Evolutionary conservation across 305 asterid species (phyloP).

Genomic region (Andrographis paniculata): DNA sequence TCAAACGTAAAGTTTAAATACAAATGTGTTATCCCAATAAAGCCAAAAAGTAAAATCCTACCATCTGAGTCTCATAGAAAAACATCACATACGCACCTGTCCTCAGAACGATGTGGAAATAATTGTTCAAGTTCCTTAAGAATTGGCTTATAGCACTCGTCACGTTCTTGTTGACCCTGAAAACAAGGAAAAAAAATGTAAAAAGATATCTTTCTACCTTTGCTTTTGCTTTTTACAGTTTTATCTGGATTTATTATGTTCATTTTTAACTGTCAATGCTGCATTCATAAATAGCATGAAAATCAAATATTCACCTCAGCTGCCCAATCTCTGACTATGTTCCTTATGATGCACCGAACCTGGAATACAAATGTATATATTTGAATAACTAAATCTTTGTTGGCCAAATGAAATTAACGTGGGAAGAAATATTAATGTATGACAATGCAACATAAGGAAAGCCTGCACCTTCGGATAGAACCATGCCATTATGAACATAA

Average conservation of each 20-base stretch:
- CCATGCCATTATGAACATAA: slow-evolving; percentile 4
- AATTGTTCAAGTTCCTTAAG: slow-evolving; percentile 67
- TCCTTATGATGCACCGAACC: slow-evolving; percentile 95
- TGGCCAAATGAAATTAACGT: slow-evolving; percentile 3
- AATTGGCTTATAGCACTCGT: slow-evolving; percentile 86
- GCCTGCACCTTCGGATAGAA: slow-evolving; percentile 7
- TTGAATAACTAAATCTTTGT: slow-evolving; percentile 11
- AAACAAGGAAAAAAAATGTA: slow-evolving; percentile 15
- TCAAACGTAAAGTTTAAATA: slow-evolving; percentile 6
- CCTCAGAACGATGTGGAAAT: slow-evolving; percentile 57
- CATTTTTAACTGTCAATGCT: slow-evolving; percentile 11
- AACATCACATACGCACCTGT: slow-evolving; percentile 33
- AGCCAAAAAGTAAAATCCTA: slow-evolving; percentile 14
- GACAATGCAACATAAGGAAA: slow-evolving; percentile 1
- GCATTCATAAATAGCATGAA: slow-evolving; percentile 8
- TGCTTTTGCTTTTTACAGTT: neutral
- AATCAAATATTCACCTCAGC: slow-evolving; percentile 52
- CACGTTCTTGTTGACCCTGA: slow-evolving; percentile 91
- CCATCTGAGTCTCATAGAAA: slow-evolving; percentile 2
- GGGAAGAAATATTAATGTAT: neutral
- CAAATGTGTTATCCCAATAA: slow-evolving; percentile 7
- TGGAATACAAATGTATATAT: slow-evolving; percentile 19
- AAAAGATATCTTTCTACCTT: slow-evolving; percentile 3
- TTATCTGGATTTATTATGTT: slow-evolving; percentile 4
- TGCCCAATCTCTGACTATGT: slow-evolving; percentile 97